Percentiles rank a stretch among this genome's conserved stretches.
These are phyloP conservation scores for Diutina mesorugosa DNA, from an alignment of 1,139 yeast genomes.

Conservation along the genomic window DNA sequence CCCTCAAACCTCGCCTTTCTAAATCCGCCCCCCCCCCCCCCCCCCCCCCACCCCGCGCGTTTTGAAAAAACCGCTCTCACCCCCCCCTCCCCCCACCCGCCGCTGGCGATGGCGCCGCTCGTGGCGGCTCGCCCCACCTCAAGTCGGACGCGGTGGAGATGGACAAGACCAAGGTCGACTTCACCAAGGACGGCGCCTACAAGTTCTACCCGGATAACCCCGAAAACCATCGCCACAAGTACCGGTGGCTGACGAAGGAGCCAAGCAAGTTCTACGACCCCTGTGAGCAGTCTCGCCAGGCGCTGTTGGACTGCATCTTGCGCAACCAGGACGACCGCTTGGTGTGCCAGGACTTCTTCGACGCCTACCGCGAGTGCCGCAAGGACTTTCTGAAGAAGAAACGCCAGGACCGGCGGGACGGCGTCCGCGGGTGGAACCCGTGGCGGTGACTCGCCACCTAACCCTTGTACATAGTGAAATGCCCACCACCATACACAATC, in stretches of 20 bases:
- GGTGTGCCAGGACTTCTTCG: constrained; percentile 76
- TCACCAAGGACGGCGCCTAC: constrained; percentile 43
- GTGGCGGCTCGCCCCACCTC: background rate
- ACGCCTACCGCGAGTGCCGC: constrained; percentile 86
- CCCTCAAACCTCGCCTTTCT: too few relatives aligned
- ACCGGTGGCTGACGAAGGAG: constrained; percentile 51
- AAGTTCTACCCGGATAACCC: constrained; percentile 83
- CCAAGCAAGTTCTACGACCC: constrained; percentile 87
- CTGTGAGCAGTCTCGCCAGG: constrained; percentile 78
- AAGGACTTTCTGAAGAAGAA: constrained; percentile 55
- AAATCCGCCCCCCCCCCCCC: too few relatives aligned
- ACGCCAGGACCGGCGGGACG: constrained; percentile 23
- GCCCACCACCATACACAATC: too few relatives aligned
- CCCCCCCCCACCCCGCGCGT: too few relatives aligned
- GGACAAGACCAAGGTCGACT: constrained; percentile 39
- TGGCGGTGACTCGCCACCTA: background rate
- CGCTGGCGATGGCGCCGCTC: background rate
- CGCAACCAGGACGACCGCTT: constrained; percentile 64
- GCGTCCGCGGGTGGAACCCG: constrained; percentile 28
- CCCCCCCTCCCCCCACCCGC: background rate
- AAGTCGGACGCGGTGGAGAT: constrained; percentile 7
- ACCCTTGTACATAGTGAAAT: too few relatives aligned
- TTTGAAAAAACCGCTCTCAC: too few relatives aligned
- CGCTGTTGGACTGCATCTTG: constrained; percentile 70
- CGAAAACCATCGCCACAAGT: constrained; percentile 45